phyloP scores from a whole-genome alignment of 2,329 filamentous ascomycete species.

The Colletotrichum sp. region DNA sequence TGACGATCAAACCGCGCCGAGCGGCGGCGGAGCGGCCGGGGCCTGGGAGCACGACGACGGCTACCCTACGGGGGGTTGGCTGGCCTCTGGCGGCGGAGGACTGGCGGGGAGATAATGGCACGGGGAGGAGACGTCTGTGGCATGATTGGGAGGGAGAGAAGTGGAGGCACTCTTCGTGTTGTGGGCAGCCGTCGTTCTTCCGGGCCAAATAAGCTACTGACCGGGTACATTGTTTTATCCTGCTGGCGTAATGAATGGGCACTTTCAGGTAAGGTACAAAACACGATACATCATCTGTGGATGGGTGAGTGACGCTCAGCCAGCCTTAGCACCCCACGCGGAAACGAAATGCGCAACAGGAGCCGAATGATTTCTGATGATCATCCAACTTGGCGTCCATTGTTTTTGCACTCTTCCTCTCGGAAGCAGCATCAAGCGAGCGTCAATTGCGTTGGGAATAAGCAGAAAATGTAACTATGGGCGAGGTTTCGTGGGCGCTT shows the following conservation, averaged over 20 bases:
- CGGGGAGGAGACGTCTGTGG: not conserved
- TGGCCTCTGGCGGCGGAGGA: too few species aligned
- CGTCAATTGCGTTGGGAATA: not conserved
- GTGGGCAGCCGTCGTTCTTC: not conserved
- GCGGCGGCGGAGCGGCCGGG: not conserved
- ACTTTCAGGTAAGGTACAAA: not conserved
- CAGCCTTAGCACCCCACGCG: not conserved
- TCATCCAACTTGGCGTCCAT: not conserved
- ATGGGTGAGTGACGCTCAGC: not conserved
- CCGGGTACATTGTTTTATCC: not conserved
- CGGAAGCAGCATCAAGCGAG: conserved; percentile 1
- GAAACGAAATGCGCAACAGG: not conserved
- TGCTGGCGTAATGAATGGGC: not conserved
- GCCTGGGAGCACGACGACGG: not conserved
- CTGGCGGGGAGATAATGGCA: not conserved
- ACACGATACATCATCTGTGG: not conserved
- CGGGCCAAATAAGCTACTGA: not conserved
- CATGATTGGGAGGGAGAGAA: not conserved
- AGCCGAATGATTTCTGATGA: not conserved
- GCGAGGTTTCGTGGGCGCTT: not conserved
- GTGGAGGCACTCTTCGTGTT: not conserved
- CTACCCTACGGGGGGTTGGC: not conserved
- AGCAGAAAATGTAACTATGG: not conserved
- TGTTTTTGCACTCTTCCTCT: not conserved
- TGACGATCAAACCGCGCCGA: conserved; percentile 20